Evolutionary conservation across 1,139 yeast genomes (phyloP).

Genomic region (Lodderomyces beijingensis): DNA sequence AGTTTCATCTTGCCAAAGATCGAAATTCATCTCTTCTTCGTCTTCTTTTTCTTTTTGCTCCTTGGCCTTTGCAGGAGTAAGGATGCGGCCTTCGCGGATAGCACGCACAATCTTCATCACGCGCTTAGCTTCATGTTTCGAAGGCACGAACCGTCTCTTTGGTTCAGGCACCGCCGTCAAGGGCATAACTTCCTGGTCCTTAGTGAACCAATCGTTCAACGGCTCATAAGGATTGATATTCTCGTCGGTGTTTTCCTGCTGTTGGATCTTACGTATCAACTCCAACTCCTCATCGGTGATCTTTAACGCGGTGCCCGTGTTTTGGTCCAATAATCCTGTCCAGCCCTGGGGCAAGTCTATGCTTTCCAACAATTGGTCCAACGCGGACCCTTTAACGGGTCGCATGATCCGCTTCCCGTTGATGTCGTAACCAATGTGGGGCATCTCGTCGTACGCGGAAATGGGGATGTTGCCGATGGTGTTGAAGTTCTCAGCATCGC

Average conservation of each 20-base stretch:
- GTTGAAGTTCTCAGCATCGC: conserved; percentile 78
- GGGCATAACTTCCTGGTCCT: conserved; percentile 85
- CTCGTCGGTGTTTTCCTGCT: conserved; percentile 80
- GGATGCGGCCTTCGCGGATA: conserved; percentile 90
- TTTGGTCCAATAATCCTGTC: conserved; percentile 93
- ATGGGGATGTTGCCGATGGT: conserved; percentile 92
- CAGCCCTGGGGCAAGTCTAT: conserved; percentile 97
- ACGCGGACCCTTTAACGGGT: conserved; percentile 95
- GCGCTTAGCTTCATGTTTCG: conserved; percentile 93
- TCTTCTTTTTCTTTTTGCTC: conserved; percentile 41
- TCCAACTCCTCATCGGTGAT: conserved; percentile 88
- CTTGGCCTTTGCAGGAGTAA: conserved; percentile 62
- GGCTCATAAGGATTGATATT: conserved; percentile 86
- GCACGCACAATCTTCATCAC: conserved; percentile 96
- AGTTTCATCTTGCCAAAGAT: conserved; percentile 69
- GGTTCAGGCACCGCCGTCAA: conserved; percentile 94
- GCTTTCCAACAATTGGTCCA: conserved; percentile 80
- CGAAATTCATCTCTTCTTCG: conserved; percentile 51
- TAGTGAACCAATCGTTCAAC: conserved; percentile 91
- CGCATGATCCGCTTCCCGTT: conserved; percentile 98
- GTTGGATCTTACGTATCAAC: conserved; percentile 79
- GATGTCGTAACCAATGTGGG: conserved; percentile 94
- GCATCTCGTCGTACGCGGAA: conserved; percentile 93
- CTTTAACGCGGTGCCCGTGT: conserved; percentile 84
- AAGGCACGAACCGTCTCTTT: conserved; percentile 92